Evolutionary conservation across 805 yeast genomes (phyloP).

Genomic region (Metschnikowia lunata): DNA sequence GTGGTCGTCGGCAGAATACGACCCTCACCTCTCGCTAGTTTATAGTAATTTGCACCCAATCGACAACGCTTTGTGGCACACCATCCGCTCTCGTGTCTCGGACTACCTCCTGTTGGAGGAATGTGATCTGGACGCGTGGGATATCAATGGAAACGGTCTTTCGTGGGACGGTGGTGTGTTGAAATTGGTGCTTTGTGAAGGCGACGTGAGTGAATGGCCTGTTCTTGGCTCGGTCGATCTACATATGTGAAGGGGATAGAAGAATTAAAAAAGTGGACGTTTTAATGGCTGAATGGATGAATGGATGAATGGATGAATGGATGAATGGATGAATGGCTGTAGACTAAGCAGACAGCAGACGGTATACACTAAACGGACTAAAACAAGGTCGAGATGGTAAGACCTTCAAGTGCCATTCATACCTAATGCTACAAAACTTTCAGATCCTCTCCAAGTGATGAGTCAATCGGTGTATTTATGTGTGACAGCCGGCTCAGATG

Average conservation of each 20-base stretch:
- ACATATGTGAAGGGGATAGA: slow-evolving; percentile 22
- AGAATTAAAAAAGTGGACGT: too few species aligned
- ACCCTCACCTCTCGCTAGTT: slow-evolving; percentile 70
- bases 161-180: slow-evolving; percentile 71
- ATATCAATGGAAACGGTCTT: slow-evolving; percentile 28
- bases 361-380: too few species aligned
- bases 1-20: slow-evolving; percentile 56
- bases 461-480: too few species aligned
- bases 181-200: slow-evolving; percentile 65
- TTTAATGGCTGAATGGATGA: too few species aligned
- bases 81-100: slow-evolving; percentile 59
- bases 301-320: too few species aligned
- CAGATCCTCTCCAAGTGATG: too few species aligned
- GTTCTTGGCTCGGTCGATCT: slow-evolving; percentile 52
- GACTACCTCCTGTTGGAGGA: slow-evolving; percentile 55
- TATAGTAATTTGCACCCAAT: slow-evolving; percentile 65
- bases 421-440: too few species aligned
- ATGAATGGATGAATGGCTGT: too few species aligned
- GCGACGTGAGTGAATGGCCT: slow-evolving; percentile 67
- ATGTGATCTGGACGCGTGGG: slow-evolving; percentile 34
- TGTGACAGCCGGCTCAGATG: too few species aligned
- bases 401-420: too few species aligned
- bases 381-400: too few species aligned
- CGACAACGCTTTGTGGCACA: slow-evolving; percentile 59
- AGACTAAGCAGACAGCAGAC: too few species aligned